Percentiles rank a stretch among this genome's conserved stretches.
These are phyloP conservation scores for Hemisphaericaspora nanyangensis DNA, from an alignment of 805 yeast genomes.

Conservation along the genomic window DNA sequence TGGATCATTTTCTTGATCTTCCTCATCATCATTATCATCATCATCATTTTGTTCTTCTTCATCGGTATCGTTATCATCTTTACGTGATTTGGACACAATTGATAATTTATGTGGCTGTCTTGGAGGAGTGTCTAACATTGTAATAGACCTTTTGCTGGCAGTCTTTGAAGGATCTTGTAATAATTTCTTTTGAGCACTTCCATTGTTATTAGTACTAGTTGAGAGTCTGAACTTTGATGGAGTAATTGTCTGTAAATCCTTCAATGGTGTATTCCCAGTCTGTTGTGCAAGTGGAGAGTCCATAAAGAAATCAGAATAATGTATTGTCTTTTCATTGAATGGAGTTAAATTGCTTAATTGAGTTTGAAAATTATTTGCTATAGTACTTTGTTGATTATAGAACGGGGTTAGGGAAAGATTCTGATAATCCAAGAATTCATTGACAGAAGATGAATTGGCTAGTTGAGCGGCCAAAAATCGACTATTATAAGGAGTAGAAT, in stretches of 20 bases:
- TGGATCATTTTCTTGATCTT: slow-evolving; percentile 18
- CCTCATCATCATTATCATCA: slow-evolving; percentile 11
- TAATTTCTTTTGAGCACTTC: slow-evolving; percentile 6
- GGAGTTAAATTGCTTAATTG: slow-evolving; percentile 36
- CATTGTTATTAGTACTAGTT: slow-evolving; percentile 7
- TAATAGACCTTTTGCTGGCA: slow-evolving; percentile 31
- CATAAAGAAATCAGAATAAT: slow-evolving; percentile 40
- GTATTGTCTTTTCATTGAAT: slow-evolving; percentile 39
- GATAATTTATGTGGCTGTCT: slow-evolving; percentile 29
- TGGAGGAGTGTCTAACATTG: slow-evolving; percentile 36
- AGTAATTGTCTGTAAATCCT: slow-evolving; percentile 35
- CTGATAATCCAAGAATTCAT: slow-evolving; percentile 9
- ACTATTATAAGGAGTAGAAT: slow-evolving; percentile 32
- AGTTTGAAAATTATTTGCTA: slow-evolving; percentile 11
- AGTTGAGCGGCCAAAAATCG: not conserved
- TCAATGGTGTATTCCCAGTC: slow-evolving; percentile 28
- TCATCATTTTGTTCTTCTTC: slow-evolving; percentile 16
- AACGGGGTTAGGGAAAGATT: slow-evolving; percentile 42
- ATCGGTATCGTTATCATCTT: slow-evolving; percentile 8
- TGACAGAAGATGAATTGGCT: slow-evolving; percentile 2
- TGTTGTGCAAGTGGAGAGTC: slow-evolving; percentile 35
- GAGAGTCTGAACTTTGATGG: slow-evolving; percentile 33
- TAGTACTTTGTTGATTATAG: slow-evolving; percentile 30
- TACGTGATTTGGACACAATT: slow-evolving; percentile 15
- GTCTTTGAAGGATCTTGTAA: slow-evolving; percentile 24